A percentile compares a stretch with the other conserved stretches of the same genome.
Evolutionary conservation across 208 protist species (phyloP).

Genomic region (Leishmania major): DNA sequence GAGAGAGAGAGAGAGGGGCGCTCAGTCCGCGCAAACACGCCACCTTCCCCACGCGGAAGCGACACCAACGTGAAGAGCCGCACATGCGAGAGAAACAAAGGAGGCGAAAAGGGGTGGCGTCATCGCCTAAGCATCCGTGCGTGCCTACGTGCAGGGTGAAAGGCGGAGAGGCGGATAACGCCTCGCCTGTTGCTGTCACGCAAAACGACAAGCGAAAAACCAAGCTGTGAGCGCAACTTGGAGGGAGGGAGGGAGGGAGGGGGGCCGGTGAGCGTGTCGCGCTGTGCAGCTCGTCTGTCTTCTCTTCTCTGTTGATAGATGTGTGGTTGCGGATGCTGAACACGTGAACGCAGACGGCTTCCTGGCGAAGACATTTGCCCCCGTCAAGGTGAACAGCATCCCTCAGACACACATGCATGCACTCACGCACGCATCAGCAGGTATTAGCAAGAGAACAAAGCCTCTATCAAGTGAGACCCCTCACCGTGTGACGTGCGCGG

Average conservation of each 20-base stretch:
- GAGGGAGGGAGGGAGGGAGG: background rate
- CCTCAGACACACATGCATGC: background rate
- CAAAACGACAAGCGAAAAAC: background rate
- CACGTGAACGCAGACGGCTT: background rate
- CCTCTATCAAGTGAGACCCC: background rate
- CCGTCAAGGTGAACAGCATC: background rate
- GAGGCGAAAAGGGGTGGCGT: background rate
- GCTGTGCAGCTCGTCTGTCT: no score
- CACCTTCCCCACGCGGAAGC: background rate
- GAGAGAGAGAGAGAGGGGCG: background rate
- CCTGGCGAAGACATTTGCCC: background rate
- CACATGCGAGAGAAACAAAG: background rate
- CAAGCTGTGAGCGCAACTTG: background rate
- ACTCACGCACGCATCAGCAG: background rate
- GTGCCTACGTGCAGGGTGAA: background rate
- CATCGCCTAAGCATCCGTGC: background rate
- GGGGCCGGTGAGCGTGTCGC: background rate
- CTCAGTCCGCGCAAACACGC: background rate
- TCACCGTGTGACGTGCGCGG: background rate
- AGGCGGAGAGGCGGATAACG: background rate
- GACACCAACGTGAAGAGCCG: background rate
- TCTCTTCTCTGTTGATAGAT: no score
- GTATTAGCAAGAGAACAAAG: background rate
- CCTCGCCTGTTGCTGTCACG: background rate
- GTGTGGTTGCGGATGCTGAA: background rate